Conservation (phyloP, 2,329 filamentous ascomycete species). For the Trichoderma koningii region DNA sequence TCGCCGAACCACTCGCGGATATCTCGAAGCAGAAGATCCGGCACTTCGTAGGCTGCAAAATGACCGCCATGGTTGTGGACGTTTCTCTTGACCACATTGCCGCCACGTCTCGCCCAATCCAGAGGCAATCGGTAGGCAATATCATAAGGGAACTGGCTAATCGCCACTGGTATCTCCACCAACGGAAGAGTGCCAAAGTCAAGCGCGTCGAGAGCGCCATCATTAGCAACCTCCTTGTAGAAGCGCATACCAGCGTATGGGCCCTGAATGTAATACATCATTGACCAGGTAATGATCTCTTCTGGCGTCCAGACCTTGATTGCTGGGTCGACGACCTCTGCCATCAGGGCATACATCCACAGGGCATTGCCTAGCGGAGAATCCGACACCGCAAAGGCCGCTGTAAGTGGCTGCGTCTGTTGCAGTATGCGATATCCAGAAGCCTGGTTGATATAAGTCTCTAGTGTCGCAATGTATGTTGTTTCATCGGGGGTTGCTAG, state of each 20-base stretch:
- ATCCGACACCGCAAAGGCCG: slow-evolving; percentile 2
- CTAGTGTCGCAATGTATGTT: not conserved
- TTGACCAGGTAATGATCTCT: slow-evolving; percentile 11
- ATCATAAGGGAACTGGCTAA: slow-evolving; percentile 20
- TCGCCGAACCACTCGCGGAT: slow-evolving; percentile 15
- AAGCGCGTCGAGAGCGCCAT: not conserved
- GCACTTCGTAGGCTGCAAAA: slow-evolving; percentile 6
- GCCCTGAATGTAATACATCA: slow-evolving; percentile 15
- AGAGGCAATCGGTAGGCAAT: not conserved
- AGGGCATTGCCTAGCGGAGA: slow-evolving; percentile 1
- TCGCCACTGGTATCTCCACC: not conserved
- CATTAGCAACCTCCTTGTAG: not conserved
- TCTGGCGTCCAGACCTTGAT: not conserved
- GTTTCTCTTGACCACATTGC: not conserved
- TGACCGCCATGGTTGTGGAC: slow-evolving; percentile 5
- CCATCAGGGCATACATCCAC: slow-evolving; percentile 2
- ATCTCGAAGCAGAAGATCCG: not conserved
- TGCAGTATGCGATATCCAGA: not conserved
- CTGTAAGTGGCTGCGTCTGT: slow-evolving; percentile 3
- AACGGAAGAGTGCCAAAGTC: not conserved
- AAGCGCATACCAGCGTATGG: slow-evolving; percentile 13
- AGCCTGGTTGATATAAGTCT: not conserved
- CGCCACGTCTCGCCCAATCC: slow-evolving; percentile 3
- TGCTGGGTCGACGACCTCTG: not conserved
- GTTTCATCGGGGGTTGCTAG: not conserved